These are phyloP conservation scores for Lactifluus hygrophoroides DNA, from an alignment of 768 basidiomycete genomes.

Conservation along the genomic window DNA sequence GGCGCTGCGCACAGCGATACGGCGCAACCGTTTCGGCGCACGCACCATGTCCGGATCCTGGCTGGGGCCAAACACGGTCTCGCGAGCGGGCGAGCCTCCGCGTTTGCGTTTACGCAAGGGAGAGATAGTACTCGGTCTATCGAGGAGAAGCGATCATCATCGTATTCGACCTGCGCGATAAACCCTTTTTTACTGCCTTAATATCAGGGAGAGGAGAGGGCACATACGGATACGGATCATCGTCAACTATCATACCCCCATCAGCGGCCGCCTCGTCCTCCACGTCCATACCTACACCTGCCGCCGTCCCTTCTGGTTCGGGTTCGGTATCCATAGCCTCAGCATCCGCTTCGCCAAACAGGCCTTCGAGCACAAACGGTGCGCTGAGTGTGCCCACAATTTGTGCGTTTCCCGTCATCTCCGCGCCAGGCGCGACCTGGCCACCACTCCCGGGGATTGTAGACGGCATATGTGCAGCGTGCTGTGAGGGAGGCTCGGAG, in stretches of 20 bases:
- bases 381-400: conserved; percentile 63
- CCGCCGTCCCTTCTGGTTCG: conserved; percentile 22
- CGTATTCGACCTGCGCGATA: background rate
- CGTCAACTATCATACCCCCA: conserved; percentile 7
- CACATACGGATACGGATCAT: background rate
- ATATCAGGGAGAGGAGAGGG: background rate
- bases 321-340: conserved; percentile 42
- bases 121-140: background rate
- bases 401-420: conserved; percentile 72
- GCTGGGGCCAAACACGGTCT: background rate
- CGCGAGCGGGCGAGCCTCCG: background rate
- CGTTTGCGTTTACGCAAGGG: conserved; percentile 13
- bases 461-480: conserved; percentile 27
- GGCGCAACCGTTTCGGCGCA: conserved; percentile 12
- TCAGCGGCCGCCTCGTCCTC: conserved; percentile 2
- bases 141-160: background rate
- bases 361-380: conserved; percentile 72
- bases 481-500: background rate
- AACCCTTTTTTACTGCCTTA: background rate
- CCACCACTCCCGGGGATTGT: conserved; percentile 30
- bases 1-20: background rate
- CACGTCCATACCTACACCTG: conserved; percentile 18
- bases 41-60: background rate
- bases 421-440: conserved; percentile 61
- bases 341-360: conserved; percentile 75